These are phyloP conservation scores for Pistacia integerrima DNA, from an alignment of 345 rosid genomes.

Conservation along the genomic window DNA sequence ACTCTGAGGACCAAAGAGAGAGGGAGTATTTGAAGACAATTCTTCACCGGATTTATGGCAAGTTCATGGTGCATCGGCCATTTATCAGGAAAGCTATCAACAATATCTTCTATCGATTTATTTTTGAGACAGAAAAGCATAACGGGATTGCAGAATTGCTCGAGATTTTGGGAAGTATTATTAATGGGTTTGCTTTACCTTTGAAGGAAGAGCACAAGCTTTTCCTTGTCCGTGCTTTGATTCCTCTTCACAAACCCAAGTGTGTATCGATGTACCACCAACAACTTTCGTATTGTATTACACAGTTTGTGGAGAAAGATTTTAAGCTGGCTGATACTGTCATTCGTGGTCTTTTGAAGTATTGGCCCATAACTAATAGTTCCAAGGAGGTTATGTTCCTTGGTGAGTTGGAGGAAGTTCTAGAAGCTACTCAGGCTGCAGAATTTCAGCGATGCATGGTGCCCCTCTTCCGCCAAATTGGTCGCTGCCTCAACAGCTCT, in stretches of 20 bases:
- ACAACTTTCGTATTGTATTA: conserved; percentile 76
- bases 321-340: conserved; percentile 78
- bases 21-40: conserved; percentile 71
- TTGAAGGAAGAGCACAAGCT: conserved; percentile 88
- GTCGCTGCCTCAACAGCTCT: conserved; percentile 66
- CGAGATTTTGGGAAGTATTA: conserved; percentile 81
- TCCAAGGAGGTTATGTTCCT: conserved; percentile 84
- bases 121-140: conserved; percentile 69
- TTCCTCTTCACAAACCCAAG: conserved; percentile 81
- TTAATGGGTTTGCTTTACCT: conserved; percentile 81
- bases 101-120: conserved; percentile 71
- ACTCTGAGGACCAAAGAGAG: conserved; percentile 71
- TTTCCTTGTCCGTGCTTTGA: conserved; percentile 70
- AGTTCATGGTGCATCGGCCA: conserved; percentile 75
- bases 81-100: conserved; percentile 66
- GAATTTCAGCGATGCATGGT: conserved; percentile 86
- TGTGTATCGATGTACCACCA: conserved; percentile 69
- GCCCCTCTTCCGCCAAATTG: conserved; percentile 60
- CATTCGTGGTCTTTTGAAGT: conserved; percentile 66
- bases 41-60: conserved; percentile 62
- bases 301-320: conserved; percentile 85
- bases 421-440: conserved; percentile 78
- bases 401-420: conserved; percentile 81
- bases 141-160: conserved; percentile 76
- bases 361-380: conserved; percentile 81